These are phyloP conservation scores for Tinospora cordifolia DNA, from an alignment of 164 flowering plant species.

Conservation along the genomic window DNA sequence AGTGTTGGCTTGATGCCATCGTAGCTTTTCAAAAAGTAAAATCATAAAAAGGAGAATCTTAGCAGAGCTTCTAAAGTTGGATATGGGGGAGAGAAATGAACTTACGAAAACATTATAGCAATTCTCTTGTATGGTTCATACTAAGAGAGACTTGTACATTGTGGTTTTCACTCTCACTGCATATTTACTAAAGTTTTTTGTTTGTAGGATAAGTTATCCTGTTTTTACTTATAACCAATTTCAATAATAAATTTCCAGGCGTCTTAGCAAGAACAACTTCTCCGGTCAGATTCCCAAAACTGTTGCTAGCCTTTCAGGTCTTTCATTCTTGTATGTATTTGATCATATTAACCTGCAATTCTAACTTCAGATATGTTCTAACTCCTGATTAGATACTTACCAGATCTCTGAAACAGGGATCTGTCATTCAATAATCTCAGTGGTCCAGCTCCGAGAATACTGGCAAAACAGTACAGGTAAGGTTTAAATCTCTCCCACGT, in stretches of 20 bases:
- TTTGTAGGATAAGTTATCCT: neutral
- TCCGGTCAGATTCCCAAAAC: slow-evolving; percentile 64
- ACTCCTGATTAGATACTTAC: neutral
- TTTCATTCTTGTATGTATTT: slow-evolving; percentile 82
- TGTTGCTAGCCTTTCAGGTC: slow-evolving; percentile 74
- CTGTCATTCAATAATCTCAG: slow-evolving; percentile 85
- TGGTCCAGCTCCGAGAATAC: slow-evolving; percentile 74
- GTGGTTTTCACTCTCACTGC: neutral
- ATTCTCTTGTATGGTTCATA: neutral
- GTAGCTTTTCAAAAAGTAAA: too few relatives aligned
- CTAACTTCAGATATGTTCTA: neutral
- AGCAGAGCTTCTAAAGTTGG: too few relatives aligned
- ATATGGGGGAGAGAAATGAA: neutral
- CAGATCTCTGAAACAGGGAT: slow-evolving; percentile 50
- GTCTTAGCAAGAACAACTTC: slow-evolving; percentile 67
- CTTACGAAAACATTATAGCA: neutral
- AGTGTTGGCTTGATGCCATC: too few relatives aligned
- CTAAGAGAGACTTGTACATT: neutral
- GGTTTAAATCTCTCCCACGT: slow-evolving; percentile 1
- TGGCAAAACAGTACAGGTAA: slow-evolving; percentile 85
- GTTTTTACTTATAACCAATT: slow-evolving; percentile 9
- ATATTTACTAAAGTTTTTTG: neutral
- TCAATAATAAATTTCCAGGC: slow-evolving; percentile 42
- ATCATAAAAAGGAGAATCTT: too few relatives aligned
- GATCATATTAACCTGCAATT: slow-evolving; percentile 7